phyloP scores from a whole-genome alignment of 1,284 basidiomycete species.

The Chondrostereum purpureum region DNA sequence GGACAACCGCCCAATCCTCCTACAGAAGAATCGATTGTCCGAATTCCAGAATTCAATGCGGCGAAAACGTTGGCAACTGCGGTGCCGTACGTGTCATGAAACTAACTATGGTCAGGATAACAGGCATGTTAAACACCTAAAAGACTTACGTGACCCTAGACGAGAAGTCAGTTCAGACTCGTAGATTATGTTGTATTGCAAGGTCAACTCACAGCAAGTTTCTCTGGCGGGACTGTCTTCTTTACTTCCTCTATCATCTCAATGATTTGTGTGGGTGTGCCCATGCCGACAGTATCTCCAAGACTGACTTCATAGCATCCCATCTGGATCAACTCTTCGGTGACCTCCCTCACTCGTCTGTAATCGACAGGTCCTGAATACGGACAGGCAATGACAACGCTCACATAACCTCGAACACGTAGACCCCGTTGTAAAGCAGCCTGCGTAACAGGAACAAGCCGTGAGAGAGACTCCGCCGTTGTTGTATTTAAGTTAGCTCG shows the following conservation, averaged over 20 bases:
- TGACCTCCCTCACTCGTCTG: slow-evolving; percentile 61
- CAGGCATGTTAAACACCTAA: slow-evolving; percentile 17
- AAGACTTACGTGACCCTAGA: slow-evolving; percentile 53
- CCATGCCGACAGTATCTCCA: slow-evolving; percentile 89
- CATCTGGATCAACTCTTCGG: slow-evolving; percentile 74
- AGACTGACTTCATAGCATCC: slow-evolving; percentile 92
- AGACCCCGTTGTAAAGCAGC: slow-evolving; percentile 59
- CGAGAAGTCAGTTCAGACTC: slow-evolving; percentile 1
- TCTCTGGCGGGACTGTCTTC: slow-evolving; percentile 52
- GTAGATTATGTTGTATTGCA: background rate
- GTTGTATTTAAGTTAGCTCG: slow-evolving; percentile 83
- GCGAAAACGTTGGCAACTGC: slow-evolving; percentile 68
- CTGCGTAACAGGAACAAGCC: slow-evolving; percentile 58
- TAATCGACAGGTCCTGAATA: slow-evolving; percentile 78
- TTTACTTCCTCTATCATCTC: slow-evolving; percentile 68
- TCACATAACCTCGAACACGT: slow-evolving; percentile 83
- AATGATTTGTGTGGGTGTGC: slow-evolving; percentile 65
- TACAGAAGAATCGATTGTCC: slow-evolving; percentile 70
- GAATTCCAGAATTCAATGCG: slow-evolving; percentile 58
- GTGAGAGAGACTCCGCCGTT: slow-evolving; percentile 65
- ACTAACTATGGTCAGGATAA: slow-evolving; percentile 36
- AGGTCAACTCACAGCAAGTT: slow-evolving; percentile 60
- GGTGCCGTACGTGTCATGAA: slow-evolving; percentile 90
- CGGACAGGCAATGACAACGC: slow-evolving; percentile 81
- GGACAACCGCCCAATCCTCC: slow-evolving; percentile 92